Base-by-base conservation (phyloP, 2,329 filamentous ascomycete species). In the Aureobasidium namibiae region DNA sequence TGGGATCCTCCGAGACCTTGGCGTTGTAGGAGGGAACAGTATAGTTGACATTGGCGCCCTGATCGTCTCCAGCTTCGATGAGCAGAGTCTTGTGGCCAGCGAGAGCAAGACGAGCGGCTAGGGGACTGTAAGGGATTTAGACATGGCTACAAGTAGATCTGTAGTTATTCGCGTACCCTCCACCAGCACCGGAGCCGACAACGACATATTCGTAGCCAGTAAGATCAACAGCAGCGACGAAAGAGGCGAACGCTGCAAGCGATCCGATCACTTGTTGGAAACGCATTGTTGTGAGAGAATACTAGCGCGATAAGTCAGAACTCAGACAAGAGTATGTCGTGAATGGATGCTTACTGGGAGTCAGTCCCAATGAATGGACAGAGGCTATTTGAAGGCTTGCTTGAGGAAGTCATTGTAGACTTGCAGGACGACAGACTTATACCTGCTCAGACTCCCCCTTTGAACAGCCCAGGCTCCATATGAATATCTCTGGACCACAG, bases 61-160 rank as follows among this genome's bases (percentile, higher is more conserved):
- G 77, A 64, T 86, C 82, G 61, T 82, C 80, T 56, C 82, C 82
- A 31, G 82, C 82, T 64, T 85, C 82, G 39, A 85, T 78, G 4
- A 86, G 76, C 18, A 86, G 77, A 1, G 81, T 80, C 63, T 77
- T 80, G 71, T 81, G 77, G 42, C 83, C 83, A 41, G 80, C 79
- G 49, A 80, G 72, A 16, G 83, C 83, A 33, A 86, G 77, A 45
- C 82, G 77, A 24, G 80, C 79, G 14, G 82, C 82, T 5, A 85
- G 69, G 6, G 82, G 82, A n/a, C 42, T 45, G 24, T 29, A 16
- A 45, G 42, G 29, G 26, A 23, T 11, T 45, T 31, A 45, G 42
- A 45, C 10, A 29, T 45, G 24, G 29, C 42, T 6, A 29, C 3
- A n/a, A 31, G 16, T 45, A 18, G 9, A 9, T 45, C 13, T 3